Conservation (phyloP, 2,329 filamentous ascomycete species). For the Orbilia javanica region DNA sequence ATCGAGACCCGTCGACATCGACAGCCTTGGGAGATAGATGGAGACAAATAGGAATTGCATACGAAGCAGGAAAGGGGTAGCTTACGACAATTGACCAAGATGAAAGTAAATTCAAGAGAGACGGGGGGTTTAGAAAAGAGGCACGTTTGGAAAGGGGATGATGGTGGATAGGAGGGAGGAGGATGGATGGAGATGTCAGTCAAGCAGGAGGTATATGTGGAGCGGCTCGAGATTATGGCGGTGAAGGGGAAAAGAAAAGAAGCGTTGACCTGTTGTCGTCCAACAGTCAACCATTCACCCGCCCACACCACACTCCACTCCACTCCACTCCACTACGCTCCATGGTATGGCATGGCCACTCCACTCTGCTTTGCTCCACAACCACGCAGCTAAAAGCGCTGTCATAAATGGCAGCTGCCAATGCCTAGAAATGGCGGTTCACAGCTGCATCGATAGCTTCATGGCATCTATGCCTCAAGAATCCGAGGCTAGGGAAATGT, state of each 20-base stretch:
- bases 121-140: constrained; percentile 29
- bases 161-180: not conserved
- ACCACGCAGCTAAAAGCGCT: constrained; percentile 17
- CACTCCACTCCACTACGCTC: not conserved
- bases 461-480: constrained; percentile 19
- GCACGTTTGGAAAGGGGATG: not conserved
- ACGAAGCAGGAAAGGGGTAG: constrained; percentile 18
- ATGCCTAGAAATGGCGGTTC: constrained; percentile 8
- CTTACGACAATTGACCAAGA: not conserved
- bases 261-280: constrained; percentile 57
- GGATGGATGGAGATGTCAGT: not conserved
- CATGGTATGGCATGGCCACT: not conserved
- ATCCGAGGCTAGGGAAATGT: constrained; percentile 15
- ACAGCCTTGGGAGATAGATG: constrained; percentile 8
- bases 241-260: constrained; percentile 43
- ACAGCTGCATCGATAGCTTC: constrained; percentile 15
- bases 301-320: not conserved
- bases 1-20: constrained; percentile 19
- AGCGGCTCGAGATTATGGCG: constrained; percentile 1
- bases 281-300: constrained; percentile 16
- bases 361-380: not conserved
- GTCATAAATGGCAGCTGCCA: constrained; percentile 26
- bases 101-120: not conserved
- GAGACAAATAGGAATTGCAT: constrained; percentile 15
- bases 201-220: constrained; percentile 4